Evolutionary conservation across 2,329 filamentous ascomycete species (phyloP).

Genomic region (Cercospora citrullina): DNA sequence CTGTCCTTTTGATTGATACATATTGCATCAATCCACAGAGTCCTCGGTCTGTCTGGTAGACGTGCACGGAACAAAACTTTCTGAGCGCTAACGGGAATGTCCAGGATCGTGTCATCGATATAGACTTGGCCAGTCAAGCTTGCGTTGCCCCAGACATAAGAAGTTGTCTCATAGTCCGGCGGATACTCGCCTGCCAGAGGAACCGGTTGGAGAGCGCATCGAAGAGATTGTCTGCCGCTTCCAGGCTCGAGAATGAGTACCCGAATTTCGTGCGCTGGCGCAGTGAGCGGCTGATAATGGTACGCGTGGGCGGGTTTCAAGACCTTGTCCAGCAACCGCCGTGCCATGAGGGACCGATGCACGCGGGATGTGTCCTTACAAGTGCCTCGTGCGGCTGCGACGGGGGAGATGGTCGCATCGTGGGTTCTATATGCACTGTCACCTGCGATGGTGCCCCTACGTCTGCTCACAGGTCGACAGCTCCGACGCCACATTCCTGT

Average conservation of each 20-base stretch:
- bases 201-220: not conserved
- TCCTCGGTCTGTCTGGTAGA: not conserved
- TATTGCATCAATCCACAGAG: constrained; percentile 25
- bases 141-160: constrained; percentile 19
- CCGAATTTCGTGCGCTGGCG: not conserved
- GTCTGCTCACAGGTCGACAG: not conserved
- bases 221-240: not conserved
- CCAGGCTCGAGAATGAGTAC: not conserved
- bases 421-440: not conserved
- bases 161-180: constrained; percentile 18
- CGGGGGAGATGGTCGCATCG: not conserved
- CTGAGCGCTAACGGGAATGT: constrained; percentile 1
- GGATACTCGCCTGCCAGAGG: not conserved
- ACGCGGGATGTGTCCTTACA: not conserved
- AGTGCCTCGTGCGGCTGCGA: not conserved
- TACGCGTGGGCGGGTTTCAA: not conserved
- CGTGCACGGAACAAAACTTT: constrained; percentile 8
- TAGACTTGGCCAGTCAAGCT: not conserved
- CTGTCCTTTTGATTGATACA: constrained; percentile 2
- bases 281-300: not conserved
- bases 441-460: not conserved
- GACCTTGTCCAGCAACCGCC: not conserved
- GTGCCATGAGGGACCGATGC: not conserved
- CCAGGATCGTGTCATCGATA: not conserved
- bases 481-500: not conserved